These are phyloP conservation scores for Leccinum barrowsii DNA, from an alignment of 768 basidiomycete genomes.

Conservation along the genomic window DNA sequence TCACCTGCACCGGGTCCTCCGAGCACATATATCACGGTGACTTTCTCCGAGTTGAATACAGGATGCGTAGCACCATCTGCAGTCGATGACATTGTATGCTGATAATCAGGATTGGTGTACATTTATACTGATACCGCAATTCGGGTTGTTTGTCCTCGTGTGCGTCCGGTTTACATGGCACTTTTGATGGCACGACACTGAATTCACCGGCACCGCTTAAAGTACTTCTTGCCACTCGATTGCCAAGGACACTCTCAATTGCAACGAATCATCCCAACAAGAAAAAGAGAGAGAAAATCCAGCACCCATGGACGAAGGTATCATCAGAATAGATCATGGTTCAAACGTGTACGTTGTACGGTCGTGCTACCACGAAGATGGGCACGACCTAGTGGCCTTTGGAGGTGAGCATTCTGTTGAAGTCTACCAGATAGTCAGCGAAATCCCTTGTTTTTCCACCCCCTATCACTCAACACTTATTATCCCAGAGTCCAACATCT, in stretches of 20 bases:
- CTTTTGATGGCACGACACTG: background rate
- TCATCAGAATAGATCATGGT: slow-evolving; percentile 56
- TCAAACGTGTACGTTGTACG: slow-evolving; percentile 60
- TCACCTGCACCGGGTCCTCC: slow-evolving; percentile 95
- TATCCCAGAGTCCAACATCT: slow-evolving; percentile 39
- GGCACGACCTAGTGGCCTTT: slow-evolving; percentile 62
- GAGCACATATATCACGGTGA: slow-evolving; percentile 91
- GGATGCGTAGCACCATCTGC: slow-evolving; percentile 9
- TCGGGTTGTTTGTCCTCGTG: background rate
- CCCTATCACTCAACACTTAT: slow-evolving; percentile 7
- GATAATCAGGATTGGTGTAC: slow-evolving; percentile 1
- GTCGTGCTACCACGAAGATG: slow-evolving; percentile 63
- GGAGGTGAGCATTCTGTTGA: slow-evolving; percentile 73
- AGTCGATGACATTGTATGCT: slow-evolving; percentile 14
- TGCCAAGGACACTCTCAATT: background rate
- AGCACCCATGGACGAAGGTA: slow-evolving; percentile 38
- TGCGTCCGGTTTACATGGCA: background rate
- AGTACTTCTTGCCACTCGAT: background rate
- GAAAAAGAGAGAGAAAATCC: background rate
- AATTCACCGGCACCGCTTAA: no score
- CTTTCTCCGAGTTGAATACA: slow-evolving; percentile 62
- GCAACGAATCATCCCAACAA: background rate
- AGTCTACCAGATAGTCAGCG: slow-evolving; percentile 59
- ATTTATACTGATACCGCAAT: slow-evolving; percentile 1
- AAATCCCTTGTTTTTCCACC: slow-evolving; percentile 2